Base-by-base conservation (phyloP, 495 filamentous ascomycete genomes). In the Hyphodiscus hymeniophilus region DNA sequence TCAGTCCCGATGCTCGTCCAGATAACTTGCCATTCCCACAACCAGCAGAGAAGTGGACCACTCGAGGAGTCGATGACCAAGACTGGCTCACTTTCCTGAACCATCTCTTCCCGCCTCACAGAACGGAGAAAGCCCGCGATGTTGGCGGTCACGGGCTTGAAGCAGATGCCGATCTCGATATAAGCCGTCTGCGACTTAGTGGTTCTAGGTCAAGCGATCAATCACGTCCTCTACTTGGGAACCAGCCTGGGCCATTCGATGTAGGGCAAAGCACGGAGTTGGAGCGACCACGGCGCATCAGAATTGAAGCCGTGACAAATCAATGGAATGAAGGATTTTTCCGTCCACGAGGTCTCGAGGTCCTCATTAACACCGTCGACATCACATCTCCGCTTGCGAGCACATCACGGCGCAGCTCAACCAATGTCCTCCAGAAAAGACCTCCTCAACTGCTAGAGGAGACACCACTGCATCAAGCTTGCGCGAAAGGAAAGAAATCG, bases 311-410 rank as follows among this genome's bases (percentile, higher is more conserved):
- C 2, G 45, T 47, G n/a, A 16, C 34, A 16, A 10, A 11, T 3
- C 31, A 47, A 47, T 47, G 45, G 45, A 47, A 47, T 17, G 33
- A 24, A 28, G 45, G 45, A 32, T 47, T 47, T 23, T 47, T 47
- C 23, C 16, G 18, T 7, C 33, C 34, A 13, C 45, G 45, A 10
- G 45, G 45, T 18, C 22, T 47, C 3, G 12, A 48, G 18, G 46
- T 48, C 7, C 10, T 31, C 36, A 18, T 32, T 38, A 38, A 48
- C 17, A 5, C 33, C 21, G 32, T 31, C 26, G 40, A 15, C 26
- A 7, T 28, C 28, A 21, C 21, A 16, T 39, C 36, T 28, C 34
- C 22, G 22, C 22, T 34, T 3, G 16, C 6, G 7, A 28, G 21
- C 1, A 16, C 17, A 7, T 13, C 22, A 22, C 46, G 36, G 15